phyloP scores from a whole-genome alignment of 768 basidiomycete genomes.

The Lyophyllum decastes region DNA sequence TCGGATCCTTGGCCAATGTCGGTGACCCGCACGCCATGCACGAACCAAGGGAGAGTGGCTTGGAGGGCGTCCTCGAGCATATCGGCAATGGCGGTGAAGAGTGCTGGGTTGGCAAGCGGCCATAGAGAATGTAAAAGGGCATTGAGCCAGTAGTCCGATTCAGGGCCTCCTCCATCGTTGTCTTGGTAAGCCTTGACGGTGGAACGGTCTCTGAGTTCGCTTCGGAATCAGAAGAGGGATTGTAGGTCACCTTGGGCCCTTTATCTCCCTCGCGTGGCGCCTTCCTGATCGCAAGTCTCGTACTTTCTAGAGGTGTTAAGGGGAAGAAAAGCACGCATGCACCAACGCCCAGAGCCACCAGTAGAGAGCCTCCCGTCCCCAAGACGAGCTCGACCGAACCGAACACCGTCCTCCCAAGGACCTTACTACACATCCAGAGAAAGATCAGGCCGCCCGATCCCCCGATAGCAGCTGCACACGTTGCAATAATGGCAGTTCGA shows the following conservation, averaged over 20 bases:
- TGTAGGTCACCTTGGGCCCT: neutral
- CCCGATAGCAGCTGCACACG: slow-evolving; percentile 27
- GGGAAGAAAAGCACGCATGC: slow-evolving; percentile 19
- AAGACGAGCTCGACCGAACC: slow-evolving; percentile 23
- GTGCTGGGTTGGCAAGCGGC: slow-evolving; percentile 73
- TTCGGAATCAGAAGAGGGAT: neutral
- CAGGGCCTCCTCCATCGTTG: slow-evolving; percentile 21
- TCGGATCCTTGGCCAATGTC: slow-evolving; percentile 72
- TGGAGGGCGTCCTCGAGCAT: slow-evolving; percentile 65
- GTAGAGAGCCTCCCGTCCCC: slow-evolving; percentile 23
- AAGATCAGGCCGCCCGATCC: slow-evolving; percentile 22
- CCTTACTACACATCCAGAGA: slow-evolving; percentile 23
- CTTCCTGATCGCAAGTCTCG: neutral
- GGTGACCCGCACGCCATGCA: slow-evolving; percentile 66
- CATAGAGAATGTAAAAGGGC: slow-evolving; percentile 60
- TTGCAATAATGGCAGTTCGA: slow-evolving; percentile 32
- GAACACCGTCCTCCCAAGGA: slow-evolving; percentile 14
- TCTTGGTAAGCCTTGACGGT: neutral
- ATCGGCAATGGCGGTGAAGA: slow-evolving; percentile 60
- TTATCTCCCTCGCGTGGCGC: slow-evolving; percentile 2
- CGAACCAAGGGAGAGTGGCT: slow-evolving; percentile 48
- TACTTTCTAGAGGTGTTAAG: neutral
- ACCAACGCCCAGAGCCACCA: slow-evolving; percentile 28
- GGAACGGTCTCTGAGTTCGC: neutral
- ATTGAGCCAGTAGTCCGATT: slow-evolving; percentile 63